Evolutionary conservation across 805 yeast genomes (phyloP), one percentile per base, ranked within the genome.

Genomic region (Limtongozyma cylindracea): DNA sequence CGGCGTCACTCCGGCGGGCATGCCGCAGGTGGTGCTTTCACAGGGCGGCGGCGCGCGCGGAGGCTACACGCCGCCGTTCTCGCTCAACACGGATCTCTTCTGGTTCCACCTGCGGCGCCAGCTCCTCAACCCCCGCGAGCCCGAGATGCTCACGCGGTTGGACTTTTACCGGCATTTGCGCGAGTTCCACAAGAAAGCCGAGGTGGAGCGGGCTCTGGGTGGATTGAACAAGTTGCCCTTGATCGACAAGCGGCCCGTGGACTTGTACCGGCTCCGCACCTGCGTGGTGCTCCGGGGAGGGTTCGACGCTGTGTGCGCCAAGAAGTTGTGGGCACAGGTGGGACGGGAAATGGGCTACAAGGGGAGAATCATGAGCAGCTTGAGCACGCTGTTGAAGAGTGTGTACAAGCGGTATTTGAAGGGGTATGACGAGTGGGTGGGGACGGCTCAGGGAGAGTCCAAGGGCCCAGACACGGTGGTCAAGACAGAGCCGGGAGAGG

Each of bases 291-390:
- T 58, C 10, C 48, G 71, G 27, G 88, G 88, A 11, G 91, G 91
- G 0, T 66, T 53, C 35, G 49, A 52, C 8, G 50, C 43, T 8
- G 80, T 76, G n/a, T 59, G 71, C 20, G 41, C 54, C 24, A 57
- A 56, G 25, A 71, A 72, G 33, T 48, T 62, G 20, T 77, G 92
- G 93, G 78, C 78, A 1, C 78, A 72, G 34, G 58, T 77, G 7
- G 84, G 84, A 9, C 51, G 80, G 24, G 91, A 74, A 32, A 44
- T 77, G 22, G 91, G 91, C 0, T 72, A 67, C 37, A 56, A 63
- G 16, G 78, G 77, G 2, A 57, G 64, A 31, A 64, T 67, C 23
- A 66, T 69, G 60, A 66, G 74, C 16, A 67, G 78, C 8, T 39
- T 72, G 20, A 65, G 77, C 9, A 59, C 78, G 10, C 58, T 78